These are phyloP conservation scores for Tillandsia leiboldiana DNA, from an alignment of 176 grass and related monocot species.

Conservation along the genomic window DNA sequence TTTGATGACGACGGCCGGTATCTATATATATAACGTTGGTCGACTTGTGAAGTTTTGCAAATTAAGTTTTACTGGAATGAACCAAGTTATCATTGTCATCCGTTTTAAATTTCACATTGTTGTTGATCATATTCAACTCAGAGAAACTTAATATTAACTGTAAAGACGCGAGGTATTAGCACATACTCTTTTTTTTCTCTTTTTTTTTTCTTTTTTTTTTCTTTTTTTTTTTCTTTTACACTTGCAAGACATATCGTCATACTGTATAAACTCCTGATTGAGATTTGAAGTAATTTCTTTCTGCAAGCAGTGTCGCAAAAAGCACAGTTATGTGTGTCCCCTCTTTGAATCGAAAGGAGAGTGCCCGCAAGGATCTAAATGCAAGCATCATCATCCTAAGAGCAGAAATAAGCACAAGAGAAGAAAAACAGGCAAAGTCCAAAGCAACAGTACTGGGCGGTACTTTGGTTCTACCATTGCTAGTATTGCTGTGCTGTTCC, in stretches of 20 bases:
- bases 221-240: no score
- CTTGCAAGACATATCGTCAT: background rate
- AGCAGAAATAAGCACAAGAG: conserved; percentile 51
- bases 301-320: conserved; percentile 83
- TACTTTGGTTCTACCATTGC: conserved; percentile 62
- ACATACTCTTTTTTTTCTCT: no score
- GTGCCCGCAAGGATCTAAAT: conserved; percentile 59
- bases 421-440: conserved; percentile 26
- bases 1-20: no score
- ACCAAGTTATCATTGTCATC: no score
- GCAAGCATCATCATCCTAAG: conserved; percentile 97
- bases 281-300: conserved; percentile 41
- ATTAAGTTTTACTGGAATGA: no score
- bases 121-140: no score
- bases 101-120: no score
- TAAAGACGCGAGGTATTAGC: no score
- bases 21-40: no score
- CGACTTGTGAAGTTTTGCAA: no score
- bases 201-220: no score
- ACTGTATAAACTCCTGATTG: conserved; percentile 33
- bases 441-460: conserved; percentile 51
- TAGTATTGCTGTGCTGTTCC: conserved; percentile 13
- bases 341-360: conserved; percentile 66
- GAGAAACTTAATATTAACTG: no score
- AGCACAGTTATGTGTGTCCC: conserved; percentile 84